Base-by-base conservation (phyloP, 805 yeast genomes). In the Pichia manshurica region DNA sequence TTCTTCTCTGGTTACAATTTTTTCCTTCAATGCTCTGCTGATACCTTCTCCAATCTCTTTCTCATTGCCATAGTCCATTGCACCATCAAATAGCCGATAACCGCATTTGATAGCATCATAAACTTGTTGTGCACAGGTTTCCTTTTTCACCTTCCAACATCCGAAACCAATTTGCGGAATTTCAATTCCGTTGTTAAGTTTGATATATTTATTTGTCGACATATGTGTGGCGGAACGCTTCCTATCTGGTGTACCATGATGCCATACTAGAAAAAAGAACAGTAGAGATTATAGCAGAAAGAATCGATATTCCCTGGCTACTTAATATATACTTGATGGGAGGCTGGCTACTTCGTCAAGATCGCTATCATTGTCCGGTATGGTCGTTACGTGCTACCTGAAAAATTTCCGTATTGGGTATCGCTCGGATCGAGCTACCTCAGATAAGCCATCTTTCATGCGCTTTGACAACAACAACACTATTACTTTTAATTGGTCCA, bases 91-190 rank as follows among this genome's bases (percentile, higher is more conserved):
- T 53, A 79, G 68, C 63, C 96, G 77, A 75, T 88, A 88, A 15
- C 96, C 96, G 36, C 75, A 69, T 64, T 86, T 84, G 64, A 87
- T 85, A 58, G 96, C 96, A 43, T 85, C 79, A 76, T 86, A 87
- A 55, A 76, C 68, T 51, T 71, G 74, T 51, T 75, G 74, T 15
- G 80, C 75, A 46, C 75, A 70, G 25, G 74, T 70, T 15, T 61
- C 67, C 31, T 72, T 72, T 57, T 68, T 70, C 51, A 77, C 74
- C 56, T 77, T 77, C 82, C 82, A 77, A 61, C 78, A 74, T 42
- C 82, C 82, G 54, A 75, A 76, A 42, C 82, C 82, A 50, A 74
- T 72, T 51, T 68, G 67, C 39, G 82, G 82, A 70, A 77, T 75
- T 32, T 55, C 48, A 36, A 64, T 55, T 32, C 66, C 66, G 60